Evolutionary conservation across 331 rosid genomes (phyloP), one percentile per base, ranked within the genome.

Genomic region (Quercus tomentella): DNA sequence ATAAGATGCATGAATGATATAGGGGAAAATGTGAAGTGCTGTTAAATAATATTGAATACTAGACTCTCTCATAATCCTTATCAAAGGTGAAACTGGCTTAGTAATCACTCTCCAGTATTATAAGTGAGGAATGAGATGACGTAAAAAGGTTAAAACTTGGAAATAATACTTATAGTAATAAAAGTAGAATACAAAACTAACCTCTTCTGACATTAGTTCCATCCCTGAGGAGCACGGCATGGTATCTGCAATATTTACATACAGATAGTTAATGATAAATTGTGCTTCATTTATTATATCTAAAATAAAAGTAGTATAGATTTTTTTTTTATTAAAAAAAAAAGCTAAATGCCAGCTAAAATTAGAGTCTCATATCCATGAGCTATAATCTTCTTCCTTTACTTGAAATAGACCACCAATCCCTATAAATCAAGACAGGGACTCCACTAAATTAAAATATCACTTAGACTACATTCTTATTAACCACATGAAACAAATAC

Each of bases 141-240:
- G 15, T 26, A 65, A 11, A 65, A 51, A n/a, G 49, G 9, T 62
- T 31, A 31, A 67, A 49, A 51, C 37, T 22, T 71, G 14, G 61
- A 71, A 70, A 16, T 52, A 49, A 12, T 15, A 23, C 4, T 3
- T 52, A 43, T 21, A 23, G 16, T 49, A 15, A 22, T 10, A 35
- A 73, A 80, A 79, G 57, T 51, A 71, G 20, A 61, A 81, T 30
- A 37, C 30, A 75, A 79, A 77, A 78, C 87, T 83, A 86, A 94
- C 97, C 99, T 93, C 94, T 84, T 94, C 93, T 22, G 94, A 73
- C 73, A 90, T 77, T 69, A 93, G 78, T 72, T 91, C 94, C 97
- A 89, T 91, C 82, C 84, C 82, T 35, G 88, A 85, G 83, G 94
- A 83, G 88, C 88, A 88, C 14, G 84, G 92, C 88, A 85, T 81